A percentile compares a stretch with the other conserved stretches of the same genome.
Conservation (phyloP, 148 eudicot species). For the Tetragonia tetragonoides region DNA sequence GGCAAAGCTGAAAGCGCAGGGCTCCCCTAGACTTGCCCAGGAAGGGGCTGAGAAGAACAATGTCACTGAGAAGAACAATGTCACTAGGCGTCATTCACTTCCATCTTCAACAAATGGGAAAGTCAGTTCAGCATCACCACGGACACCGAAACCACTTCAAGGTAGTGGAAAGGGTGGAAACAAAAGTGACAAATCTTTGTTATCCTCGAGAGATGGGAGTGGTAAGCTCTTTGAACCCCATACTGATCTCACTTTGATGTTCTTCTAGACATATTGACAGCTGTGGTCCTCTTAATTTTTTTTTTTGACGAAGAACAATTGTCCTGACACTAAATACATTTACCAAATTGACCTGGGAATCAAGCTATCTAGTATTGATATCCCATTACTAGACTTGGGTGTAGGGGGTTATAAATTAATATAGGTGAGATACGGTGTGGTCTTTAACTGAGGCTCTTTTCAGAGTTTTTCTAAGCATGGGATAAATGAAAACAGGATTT, state of each 20-base stretch:
- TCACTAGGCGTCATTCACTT: constrained; percentile 45
- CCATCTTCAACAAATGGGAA: constrained; percentile 51
- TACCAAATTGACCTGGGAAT: neutral
- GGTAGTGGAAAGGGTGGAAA: constrained; percentile 45
- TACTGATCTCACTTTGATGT: neutral
- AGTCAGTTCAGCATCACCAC: constrained; percentile 41
- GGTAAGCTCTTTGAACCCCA: constrained; percentile 33
- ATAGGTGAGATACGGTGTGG: no score
- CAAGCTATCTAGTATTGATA: neutral
- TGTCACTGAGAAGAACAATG: constrained; percentile 36
- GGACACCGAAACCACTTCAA: constrained; percentile 44
- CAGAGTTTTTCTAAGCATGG: no score
- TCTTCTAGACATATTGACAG: neutral
- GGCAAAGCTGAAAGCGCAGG: constrained; percentile 56
- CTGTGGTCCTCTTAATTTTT: neutral
- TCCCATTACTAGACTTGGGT: neutral
- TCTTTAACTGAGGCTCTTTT: no score
- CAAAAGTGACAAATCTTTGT: constrained; percentile 41
- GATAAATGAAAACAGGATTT: no score
- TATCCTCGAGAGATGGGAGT: constrained; percentile 45
- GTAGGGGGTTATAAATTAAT: neutral
- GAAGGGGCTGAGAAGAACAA: constrained; percentile 43
- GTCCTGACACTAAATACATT: neutral
- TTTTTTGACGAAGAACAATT: neutral
- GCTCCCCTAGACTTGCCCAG: constrained; percentile 44